phyloP scores from a whole-genome alignment of 768 basidiomycete genomes.

The Russula abietina region DNA sequence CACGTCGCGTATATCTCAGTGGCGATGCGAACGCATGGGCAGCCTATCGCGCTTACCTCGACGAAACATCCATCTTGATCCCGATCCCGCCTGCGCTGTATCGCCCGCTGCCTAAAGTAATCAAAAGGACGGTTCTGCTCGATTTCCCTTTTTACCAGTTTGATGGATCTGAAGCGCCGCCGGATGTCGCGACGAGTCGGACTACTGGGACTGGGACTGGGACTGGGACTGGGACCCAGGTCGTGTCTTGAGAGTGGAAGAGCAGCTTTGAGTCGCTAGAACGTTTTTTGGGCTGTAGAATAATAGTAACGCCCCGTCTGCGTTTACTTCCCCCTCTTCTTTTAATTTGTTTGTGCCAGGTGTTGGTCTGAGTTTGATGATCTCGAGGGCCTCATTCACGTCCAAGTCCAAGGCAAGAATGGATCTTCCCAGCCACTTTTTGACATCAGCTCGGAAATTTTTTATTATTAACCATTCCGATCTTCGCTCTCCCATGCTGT shows the following conservation, averaged over 20 bases:
- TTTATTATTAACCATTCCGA: too few species aligned
- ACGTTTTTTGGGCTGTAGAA: neutral
- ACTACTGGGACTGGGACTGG: neutral
- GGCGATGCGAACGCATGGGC: slow-evolving; percentile 36
- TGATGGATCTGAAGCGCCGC: slow-evolving; percentile 26
- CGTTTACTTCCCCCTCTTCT: neutral
- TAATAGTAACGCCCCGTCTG: too few species aligned
- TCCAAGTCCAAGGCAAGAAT: too few species aligned
- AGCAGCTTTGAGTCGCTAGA: neutral
- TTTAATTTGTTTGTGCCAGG: neutral
- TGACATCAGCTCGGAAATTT: too few species aligned
- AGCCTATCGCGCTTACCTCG: slow-evolving; percentile 51
- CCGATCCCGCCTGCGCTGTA: slow-evolving; percentile 57
- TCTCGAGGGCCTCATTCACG: too few species aligned
- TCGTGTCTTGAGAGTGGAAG: neutral
- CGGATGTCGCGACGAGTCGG: neutral
- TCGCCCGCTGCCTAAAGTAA: slow-evolving; percentile 40
- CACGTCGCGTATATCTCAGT: slow-evolving; percentile 34
- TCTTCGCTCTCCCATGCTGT: too few species aligned
- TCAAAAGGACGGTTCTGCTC: slow-evolving; percentile 53
- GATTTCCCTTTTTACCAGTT: slow-evolving; percentile 61
- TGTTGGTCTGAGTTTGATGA: too few species aligned
- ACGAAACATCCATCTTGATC: slow-evolving; percentile 52
- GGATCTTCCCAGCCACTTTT: too few species aligned
- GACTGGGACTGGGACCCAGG: neutral